Evolutionary conservation across 1,284 basidiomycete genomes (phyloP).

Genomic region (Caloboletus firmus): DNA sequence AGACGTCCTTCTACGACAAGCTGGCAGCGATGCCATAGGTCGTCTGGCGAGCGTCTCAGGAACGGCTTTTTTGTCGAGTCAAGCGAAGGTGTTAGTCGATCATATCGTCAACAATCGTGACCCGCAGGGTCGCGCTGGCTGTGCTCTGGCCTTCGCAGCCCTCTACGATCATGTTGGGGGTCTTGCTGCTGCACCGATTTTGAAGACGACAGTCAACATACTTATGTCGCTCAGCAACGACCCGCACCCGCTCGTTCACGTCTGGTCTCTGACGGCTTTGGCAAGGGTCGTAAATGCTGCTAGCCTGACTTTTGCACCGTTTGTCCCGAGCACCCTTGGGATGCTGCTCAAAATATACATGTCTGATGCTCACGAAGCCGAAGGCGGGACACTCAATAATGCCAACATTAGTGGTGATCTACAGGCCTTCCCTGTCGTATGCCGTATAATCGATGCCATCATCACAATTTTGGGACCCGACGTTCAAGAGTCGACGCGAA

Average conservation of each 20-base stretch:
- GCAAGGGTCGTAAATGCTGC: constrained; percentile 89
- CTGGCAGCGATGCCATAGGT: constrained; percentile 90
- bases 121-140: constrained; percentile 91
- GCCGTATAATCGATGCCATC: constrained; percentile 89
- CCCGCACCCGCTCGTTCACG: constrained; percentile 96
- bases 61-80: constrained; percentile 81
- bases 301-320: constrained; percentile 88
- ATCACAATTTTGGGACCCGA: constrained; percentile 96
- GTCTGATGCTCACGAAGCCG: constrained; percentile 90
- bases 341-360: constrained; percentile 91
- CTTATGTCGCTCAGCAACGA: constrained; percentile 95
- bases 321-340: constrained; percentile 85
- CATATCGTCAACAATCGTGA: constrained; percentile 97
- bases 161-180: constrained; percentile 94
- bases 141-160: constrained; percentile 90
- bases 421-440: constrained; percentile 89
- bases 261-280: constrained; percentile 86
- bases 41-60: constrained; percentile 84
- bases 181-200: constrained; percentile 87
- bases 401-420: constrained; percentile 89
- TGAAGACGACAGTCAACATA: constrained; percentile 96
- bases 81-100: constrained; percentile 92
- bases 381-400: constrained; percentile 84
- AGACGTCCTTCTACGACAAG: constrained; percentile 74
- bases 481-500: constrained; percentile 85